Base-by-base conservation (phyloP, 2,329 filamentous ascomycete species). In the Cylindrodendrum hubeiense region DNA sequence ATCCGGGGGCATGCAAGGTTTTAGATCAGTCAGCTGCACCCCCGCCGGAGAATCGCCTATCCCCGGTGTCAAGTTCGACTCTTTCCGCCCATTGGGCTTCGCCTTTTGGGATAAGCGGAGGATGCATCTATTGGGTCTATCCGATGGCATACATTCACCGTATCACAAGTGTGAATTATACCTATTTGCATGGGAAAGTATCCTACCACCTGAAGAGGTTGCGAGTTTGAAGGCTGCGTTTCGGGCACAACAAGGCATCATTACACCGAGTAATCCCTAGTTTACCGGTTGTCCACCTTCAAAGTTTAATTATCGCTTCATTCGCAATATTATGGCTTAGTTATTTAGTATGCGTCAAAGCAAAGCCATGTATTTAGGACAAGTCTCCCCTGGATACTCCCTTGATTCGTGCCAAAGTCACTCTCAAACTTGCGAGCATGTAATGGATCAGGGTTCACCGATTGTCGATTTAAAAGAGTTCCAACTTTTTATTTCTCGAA, bases 61-160 rank as follows among this genome's bases (percentile, higher is more conserved):
- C 4, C 41, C 59, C 6, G 67, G 68, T 8, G 43, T 64, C 12
- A 60, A 63, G 19, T 69, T 73, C 44, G 55, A 65, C 43, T 67
- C 67, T 2, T 73, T 67, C 53, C 67, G 68, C 9, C 67, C 3
- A 10, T 21, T 70, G 1, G 69, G 69, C 9, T 50, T 73, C 22
- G 64, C 67, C 3, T 54, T 71, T 19, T 73, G 71, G 69, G 71
- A 72, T 51, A 30, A 8, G 33, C 26, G 58, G 55, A 67, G 71
- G 49, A 57, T 70, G 52, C 43, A 69, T 9, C 51, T 62, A 3
- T 30, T 71, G 24, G 69, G 70, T 1, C 13, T 71, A 22, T 24
- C 39, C 3, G 3, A 19, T 13, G 57, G 46, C 10, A 57, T 56
- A 30, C n/a, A 12, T 8, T 9, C 17, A 4, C 21, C 10, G 3